Evolutionary conservation across 352 stramenopile species (phyloP), one percentile per base, ranked within the genome.

Genomic region (Phytophthora quininea): DNA sequence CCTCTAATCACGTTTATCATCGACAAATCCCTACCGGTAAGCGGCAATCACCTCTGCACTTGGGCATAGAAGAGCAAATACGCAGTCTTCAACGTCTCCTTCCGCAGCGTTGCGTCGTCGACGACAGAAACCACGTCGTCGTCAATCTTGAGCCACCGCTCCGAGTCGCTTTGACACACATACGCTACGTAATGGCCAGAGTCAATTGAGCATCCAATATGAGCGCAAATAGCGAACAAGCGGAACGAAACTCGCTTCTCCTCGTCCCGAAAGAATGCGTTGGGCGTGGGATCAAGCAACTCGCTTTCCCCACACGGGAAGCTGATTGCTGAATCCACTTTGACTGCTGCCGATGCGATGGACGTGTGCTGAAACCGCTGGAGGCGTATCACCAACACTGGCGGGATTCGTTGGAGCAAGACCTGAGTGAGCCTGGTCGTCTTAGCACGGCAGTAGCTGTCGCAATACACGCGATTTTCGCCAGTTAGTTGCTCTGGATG

Each of bases 31-130:
- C n/a, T n/a, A n/a, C n/a, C n/a, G n/a, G n/a, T n/a, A n/a, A n/a
- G n/a, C n/a, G n/a, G n/a, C n/a, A n/a, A 40, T 74, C 38, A 67
- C 45, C 58, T 70, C 4, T 24, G 52, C 15, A 80, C 52, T 38
- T 73, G 68, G 42, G 64, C 71, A 67, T 93, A 95, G 43, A 95
- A 92, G 19, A 96, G 74, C 37, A 96, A 58, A 43, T 96, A 96
- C 3, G 86, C 86, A 38, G 76, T 84, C 3, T 58, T 74, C 33
- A 82, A 38, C 12, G 88, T 93, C 54, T 94, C 83, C 7, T 52
- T 38, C 27, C 59, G 69, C 55, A 93, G 72, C 4, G 58, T 73
- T 1, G 54, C 43, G 29, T 84, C 67, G 48, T 91, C 71, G 51
- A 94, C 61, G 2, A 75, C 67, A 4, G 69, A 73, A 7, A 93